phyloP scores from a whole-genome alignment of 108 stramenopile species.

The Mediolabrus comicus region DNA sequence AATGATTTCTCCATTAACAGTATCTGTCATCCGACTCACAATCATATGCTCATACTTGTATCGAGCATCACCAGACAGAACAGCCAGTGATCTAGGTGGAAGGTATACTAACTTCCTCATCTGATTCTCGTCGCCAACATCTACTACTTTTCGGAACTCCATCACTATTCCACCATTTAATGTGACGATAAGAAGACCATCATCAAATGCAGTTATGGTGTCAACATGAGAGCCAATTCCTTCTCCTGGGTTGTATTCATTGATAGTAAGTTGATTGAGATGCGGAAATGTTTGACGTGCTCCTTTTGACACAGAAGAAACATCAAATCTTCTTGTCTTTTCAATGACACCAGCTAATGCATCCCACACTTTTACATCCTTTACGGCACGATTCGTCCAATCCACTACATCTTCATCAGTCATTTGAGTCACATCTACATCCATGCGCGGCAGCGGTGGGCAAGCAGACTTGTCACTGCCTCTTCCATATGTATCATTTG shows the following conservation, averaged over 20 bases:
- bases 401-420: slow-evolving; percentile 44
- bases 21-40: slow-evolving; percentile 84
- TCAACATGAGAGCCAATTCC: slow-evolving; percentile 91
- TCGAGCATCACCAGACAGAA: slow-evolving; percentile 76
- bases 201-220: slow-evolving; percentile 83
- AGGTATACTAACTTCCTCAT: slow-evolving; percentile 70
- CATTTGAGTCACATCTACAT: slow-evolving; percentile 10
- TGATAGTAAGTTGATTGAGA: slow-evolving; percentile 85
- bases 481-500: slow-evolving; percentile 10
- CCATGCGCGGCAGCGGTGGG: slow-evolving; percentile 24
- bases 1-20: slow-evolving; percentile 62
- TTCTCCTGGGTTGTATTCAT: slow-evolving; percentile 81
- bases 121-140: background rate
- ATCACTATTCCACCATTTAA: slow-evolving; percentile 81
- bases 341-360: slow-evolving; percentile 71
- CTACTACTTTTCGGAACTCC: slow-evolving; percentile 71
- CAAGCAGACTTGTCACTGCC: slow-evolving; percentile 16
- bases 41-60: slow-evolving; percentile 90
- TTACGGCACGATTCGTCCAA: slow-evolving; percentile 27
- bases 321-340: slow-evolving; percentile 49
- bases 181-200: slow-evolving; percentile 79
- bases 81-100: slow-evolving; percentile 66
- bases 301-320: slow-evolving; percentile 8
- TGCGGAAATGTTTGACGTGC: slow-evolving; percentile 33
- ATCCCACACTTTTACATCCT: slow-evolving; percentile 70